Evolutionary conservation across 78 protist genomes (phyloP).

Genomic region (Acrasis kona): DNA sequence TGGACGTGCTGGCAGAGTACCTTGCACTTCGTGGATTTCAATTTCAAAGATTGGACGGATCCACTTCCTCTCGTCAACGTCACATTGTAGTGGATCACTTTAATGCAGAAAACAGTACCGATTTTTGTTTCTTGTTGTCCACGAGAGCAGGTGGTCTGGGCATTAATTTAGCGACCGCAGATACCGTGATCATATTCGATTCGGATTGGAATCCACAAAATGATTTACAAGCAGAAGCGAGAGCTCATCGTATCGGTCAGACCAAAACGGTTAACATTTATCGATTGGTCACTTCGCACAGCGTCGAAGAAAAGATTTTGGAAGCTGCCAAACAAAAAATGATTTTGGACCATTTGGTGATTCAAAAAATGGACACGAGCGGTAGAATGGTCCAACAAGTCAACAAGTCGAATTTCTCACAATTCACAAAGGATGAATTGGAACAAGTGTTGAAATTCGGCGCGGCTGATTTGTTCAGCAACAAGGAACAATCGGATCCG

Average conservation of each 20-base stretch:
- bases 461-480: constrained; percentile 18
- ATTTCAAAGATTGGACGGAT: constrained; percentile 85
- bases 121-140: constrained; percentile 82
- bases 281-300: constrained; percentile 70
- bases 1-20: constrained; percentile 78
- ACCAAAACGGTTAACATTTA: constrained; percentile 82
- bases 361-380: constrained; percentile 76
- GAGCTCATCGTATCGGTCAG: constrained; percentile 99
- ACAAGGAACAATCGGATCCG: constrained; percentile 36
- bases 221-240: constrained; percentile 74
- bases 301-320: constrained; percentile 92
- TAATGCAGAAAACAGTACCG: constrained; percentile 52
- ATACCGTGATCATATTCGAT: constrained; percentile 80
- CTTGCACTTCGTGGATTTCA: constrained; percentile 47
- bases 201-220: constrained; percentile 75
- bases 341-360: constrained; percentile 86
- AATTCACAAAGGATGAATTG: not conserved
- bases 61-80: constrained; percentile 46
- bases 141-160: constrained; percentile 94
- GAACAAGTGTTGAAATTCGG: constrained; percentile 54
- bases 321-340: constrained; percentile 90
- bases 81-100: constrained; percentile 84
- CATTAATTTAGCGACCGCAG: constrained; percentile 79
- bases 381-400: not conserved
- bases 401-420: not conserved